A percentile compares a stretch with the other conserved stretches of the same genome.
Evolutionary conservation across 805 yeast species (phyloP).

Genomic region (Lipomyces spencermartinsiae): DNA sequence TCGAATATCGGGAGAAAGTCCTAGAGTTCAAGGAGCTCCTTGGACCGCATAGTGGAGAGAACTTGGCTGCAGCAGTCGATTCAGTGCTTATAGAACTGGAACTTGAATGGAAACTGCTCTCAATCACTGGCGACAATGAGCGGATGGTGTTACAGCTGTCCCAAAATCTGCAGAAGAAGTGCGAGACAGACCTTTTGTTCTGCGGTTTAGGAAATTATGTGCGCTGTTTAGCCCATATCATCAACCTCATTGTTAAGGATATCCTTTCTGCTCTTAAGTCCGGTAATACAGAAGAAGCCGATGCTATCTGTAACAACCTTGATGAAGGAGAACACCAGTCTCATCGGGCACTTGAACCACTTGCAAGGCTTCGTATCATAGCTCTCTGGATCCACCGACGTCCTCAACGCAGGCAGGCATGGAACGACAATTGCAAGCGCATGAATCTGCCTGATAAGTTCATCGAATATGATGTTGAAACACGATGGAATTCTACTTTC

Average conservation of each 20-base stretch:
- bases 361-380: constrained; percentile 5
- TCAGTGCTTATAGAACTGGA: too few relatives aligned
- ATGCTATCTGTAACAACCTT: background rate
- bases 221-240: constrained; percentile 2
- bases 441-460: background rate
- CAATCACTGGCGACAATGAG: constrained; percentile 8
- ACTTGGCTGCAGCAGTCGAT: too few relatives aligned
- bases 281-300: background rate
- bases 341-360: background rate
- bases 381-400: constrained; percentile 5
- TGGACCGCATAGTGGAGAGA: too few relatives aligned
- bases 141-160: background rate
- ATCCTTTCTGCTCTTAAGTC: background rate
- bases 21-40: constrained; percentile 1
- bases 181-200: background rate
- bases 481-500: background rate
- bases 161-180: background rate
- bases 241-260: constrained; percentile 7
- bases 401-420: constrained; percentile 4
- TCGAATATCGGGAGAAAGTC: constrained; percentile 3
- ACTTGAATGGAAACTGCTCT: background rate
- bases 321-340: constrained; percentile 2
- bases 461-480: background rate
- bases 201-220: background rate
- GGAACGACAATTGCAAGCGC: background rate